phyloP scores from a whole-genome alignment of 176 grass and related monocot genomes.

The Lolium rigidum region DNA sequence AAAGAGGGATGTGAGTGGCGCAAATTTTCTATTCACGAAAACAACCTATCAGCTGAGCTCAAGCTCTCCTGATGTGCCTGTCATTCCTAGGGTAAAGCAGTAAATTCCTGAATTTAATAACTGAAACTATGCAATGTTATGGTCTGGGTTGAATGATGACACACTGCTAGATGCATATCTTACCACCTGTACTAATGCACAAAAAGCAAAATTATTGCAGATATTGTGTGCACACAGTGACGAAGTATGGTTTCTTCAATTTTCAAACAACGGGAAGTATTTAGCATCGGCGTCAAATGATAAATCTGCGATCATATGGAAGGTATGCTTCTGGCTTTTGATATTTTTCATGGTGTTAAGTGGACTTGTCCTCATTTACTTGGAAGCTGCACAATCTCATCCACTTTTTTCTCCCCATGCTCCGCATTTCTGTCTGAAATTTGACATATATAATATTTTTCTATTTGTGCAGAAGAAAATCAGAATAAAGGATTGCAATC shows the following conservation, averaged over 20 bases:
- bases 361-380: background rate
- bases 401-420: background rate
- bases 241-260: constrained; percentile 97
- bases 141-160: background rate
- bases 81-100: constrained; percentile 7
- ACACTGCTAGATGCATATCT: constrained; percentile 29
- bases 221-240: constrained; percentile 71
- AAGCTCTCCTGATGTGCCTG: background rate
- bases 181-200: constrained; percentile 31
- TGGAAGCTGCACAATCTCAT: constrained; percentile 3
- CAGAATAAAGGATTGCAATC: background rate
- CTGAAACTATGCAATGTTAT: constrained; percentile 20
- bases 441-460: background rate
- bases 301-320: constrained; percentile 90
- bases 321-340: constrained; percentile 53
- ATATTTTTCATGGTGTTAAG: constrained; percentile 31
- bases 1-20: background rate
- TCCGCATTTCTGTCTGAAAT: constrained; percentile 4
- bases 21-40: background rate
- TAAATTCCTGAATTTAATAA: background rate
- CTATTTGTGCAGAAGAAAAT: constrained; percentile 18
- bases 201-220: constrained; percentile 40
- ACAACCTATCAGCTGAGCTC: background rate
- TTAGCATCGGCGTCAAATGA: constrained; percentile 90
- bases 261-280: constrained; percentile 91